Base-by-base conservation (phyloP, 495 filamentous ascomycete species). In the Viridothelium virens region DNA sequence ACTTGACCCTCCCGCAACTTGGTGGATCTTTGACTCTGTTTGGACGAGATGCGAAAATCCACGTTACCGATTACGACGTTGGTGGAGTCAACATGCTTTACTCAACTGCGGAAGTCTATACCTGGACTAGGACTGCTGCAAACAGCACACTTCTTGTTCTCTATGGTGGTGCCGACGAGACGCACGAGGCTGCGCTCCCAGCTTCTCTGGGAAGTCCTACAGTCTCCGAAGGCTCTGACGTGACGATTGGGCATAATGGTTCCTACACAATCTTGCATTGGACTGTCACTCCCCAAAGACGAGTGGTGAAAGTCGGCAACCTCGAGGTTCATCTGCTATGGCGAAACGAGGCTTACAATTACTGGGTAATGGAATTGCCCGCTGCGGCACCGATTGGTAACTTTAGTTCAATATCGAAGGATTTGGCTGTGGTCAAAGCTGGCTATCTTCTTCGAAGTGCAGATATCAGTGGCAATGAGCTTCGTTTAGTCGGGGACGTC, bases 21-120 rank as follows among this genome's bases (percentile, higher is more conserved):
- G 83, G 81, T n/a, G 81, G 81, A 12, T 78, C 75, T 0, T 76
- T 91, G n/a, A 85, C 81, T 2, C 76, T 91, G 3, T 82, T 82
- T 70, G 87, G 88, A 0, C 82, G 88, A 63, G 89, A 92, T 70
- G 88, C 87, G 0, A 90, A 91, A 72, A 79, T 86, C 62, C 83
- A 89, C 69, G 83, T 91, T 25, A 85, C 85, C 16, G 87, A 92
- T 71, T 91, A 90, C 69, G 75, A 84, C 61, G 77, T 91, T 63
- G 80, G 81, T 0, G 83, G 81, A 33, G 79, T 77, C 0, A 84
- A 78, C 2, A 73, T 91, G 18, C 74, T 90, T 3, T 91, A 91
- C 75, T 90, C 86, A 0, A 87, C 88, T 2, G 87, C 85, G 1
- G 89, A 92, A 61, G 38, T 70, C 34, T 70, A 68, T 47, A 68